These are phyloP conservation scores for Solanum verrucosum DNA, from an alignment of 257 asterid species.

Conservation along the genomic window DNA sequence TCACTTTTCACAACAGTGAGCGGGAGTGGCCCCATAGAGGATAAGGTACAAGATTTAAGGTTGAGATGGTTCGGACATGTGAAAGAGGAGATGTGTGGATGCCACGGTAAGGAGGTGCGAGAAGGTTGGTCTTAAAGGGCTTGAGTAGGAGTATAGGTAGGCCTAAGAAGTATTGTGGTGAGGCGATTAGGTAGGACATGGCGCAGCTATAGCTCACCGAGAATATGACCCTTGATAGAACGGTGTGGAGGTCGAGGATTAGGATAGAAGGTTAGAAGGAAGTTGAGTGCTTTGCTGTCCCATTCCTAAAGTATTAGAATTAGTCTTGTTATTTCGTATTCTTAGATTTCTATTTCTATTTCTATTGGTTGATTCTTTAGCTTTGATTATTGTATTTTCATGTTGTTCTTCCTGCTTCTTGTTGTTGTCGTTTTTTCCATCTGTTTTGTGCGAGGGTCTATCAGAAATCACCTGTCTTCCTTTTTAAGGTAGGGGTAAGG, in stretches of 20 bases:
- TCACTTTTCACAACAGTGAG: background rate
- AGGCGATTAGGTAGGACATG: background rate
- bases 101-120: background rate
- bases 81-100: background rate
- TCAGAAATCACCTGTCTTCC: background rate
- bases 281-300: background rate
- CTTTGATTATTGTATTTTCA: background rate
- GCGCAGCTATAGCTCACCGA: background rate
- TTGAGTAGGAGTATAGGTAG: background rate
- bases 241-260: background rate
- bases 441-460: background rate
- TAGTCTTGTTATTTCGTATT: background rate
- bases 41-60: too few relatives aligned
- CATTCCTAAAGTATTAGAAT: background rate
- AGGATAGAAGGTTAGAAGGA: background rate
- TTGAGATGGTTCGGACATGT: background rate
- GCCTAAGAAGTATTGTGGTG: background rate
- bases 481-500: background rate
- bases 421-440: background rate
- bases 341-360: background rate
- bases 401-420: background rate
- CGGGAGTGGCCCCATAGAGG: background rate
- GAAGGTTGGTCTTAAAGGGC: background rate
- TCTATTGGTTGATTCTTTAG: background rate
- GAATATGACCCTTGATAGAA: background rate